Evolutionary conservation across 108 stramenopile genomes (phyloP).

Genomic region (Seminavis robusta): DNA sequence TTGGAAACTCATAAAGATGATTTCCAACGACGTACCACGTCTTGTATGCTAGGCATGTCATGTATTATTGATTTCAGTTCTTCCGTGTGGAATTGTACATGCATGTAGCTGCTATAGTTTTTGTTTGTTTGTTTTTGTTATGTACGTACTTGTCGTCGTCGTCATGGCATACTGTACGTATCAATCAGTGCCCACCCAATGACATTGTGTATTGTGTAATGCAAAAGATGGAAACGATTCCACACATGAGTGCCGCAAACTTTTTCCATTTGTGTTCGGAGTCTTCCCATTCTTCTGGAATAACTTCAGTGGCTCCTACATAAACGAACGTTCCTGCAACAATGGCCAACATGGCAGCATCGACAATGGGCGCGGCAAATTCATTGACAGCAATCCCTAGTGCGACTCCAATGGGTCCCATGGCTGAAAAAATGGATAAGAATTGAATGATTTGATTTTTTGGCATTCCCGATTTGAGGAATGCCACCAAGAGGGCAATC

Average conservation of each 20-base stretch:
- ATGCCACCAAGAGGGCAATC: constrained; percentile 94
- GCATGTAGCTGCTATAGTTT: no score
- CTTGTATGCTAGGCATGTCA: no score
- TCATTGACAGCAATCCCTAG: constrained; percentile 87
- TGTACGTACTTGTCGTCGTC: no score
- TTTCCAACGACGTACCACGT: no score
- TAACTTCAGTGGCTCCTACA: constrained; percentile 97
- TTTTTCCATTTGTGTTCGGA: constrained; percentile 93
- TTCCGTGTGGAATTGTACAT: no score
- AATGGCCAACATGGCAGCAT: constrained; percentile 92
- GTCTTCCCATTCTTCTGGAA: constrained; percentile 95
- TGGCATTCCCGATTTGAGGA: constrained; percentile 93
- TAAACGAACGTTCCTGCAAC: constrained; percentile 99
- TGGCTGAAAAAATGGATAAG: constrained; percentile 82
- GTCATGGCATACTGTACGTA: no score
- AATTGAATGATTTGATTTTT: constrained; percentile 73
- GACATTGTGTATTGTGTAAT: constrained; percentile 87
- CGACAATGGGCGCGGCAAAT: constrained; percentile 86
- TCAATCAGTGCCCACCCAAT: constrained; percentile 33
- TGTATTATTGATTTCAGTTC: no score
- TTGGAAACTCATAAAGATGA: no score
- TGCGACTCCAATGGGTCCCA: constrained; percentile 83
- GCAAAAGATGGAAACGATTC: constrained; percentile 73
- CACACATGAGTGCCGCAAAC: constrained; percentile 76
- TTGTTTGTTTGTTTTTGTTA: no score